Evolutionary conservation across 768 basidiomycete species (phyloP).

Genomic region (Hericium erinaceus): DNA sequence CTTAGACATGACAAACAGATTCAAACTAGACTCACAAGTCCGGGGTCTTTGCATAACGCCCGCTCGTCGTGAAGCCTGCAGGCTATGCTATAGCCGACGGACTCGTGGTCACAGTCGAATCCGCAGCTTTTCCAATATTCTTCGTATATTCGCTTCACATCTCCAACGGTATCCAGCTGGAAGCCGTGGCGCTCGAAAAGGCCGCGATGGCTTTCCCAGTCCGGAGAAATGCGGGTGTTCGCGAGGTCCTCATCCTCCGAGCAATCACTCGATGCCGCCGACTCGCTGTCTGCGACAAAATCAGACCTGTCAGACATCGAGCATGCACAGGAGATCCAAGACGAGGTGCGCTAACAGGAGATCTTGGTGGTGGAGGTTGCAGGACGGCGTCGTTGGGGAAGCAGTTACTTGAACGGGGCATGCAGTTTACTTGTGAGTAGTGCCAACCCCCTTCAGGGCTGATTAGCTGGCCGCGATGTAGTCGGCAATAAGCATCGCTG

Average conservation of each 20-base stretch:
- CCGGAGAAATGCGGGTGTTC: slow-evolving; percentile 50
- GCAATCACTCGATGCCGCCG: slow-evolving; percentile 9
- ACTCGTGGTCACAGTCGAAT: slow-evolving; percentile 14
- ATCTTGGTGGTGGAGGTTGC: no score
- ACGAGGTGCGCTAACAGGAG: no score
- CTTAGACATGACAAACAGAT: neutral
- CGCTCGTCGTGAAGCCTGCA: slow-evolving; percentile 36
- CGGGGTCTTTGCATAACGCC: slow-evolving; percentile 61
- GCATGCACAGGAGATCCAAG: neutral
- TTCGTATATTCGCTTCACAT: slow-evolving; percentile 53
- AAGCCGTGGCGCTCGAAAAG: slow-evolving; percentile 44
- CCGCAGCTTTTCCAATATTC: slow-evolving; percentile 20
- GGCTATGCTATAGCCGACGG: slow-evolving; percentile 26
- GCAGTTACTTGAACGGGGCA: no score
- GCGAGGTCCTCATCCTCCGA: slow-evolving; percentile 27
- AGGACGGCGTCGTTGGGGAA: no score
- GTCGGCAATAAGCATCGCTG: no score
- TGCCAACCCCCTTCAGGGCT: no score
- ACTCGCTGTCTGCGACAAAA: neutral
- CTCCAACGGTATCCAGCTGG: slow-evolving; percentile 58
- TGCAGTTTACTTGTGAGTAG: no score
- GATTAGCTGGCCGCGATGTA: no score
- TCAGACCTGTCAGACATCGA: neutral
- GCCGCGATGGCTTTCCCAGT: slow-evolving; percentile 49
- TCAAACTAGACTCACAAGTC: slow-evolving; percentile 41